A percentile compares a stretch with the other conserved stretches of the same genome.
phyloP scores from a whole-genome alignment of 805 yeast species.

The Zygoascus ofunaensis region DNA sequence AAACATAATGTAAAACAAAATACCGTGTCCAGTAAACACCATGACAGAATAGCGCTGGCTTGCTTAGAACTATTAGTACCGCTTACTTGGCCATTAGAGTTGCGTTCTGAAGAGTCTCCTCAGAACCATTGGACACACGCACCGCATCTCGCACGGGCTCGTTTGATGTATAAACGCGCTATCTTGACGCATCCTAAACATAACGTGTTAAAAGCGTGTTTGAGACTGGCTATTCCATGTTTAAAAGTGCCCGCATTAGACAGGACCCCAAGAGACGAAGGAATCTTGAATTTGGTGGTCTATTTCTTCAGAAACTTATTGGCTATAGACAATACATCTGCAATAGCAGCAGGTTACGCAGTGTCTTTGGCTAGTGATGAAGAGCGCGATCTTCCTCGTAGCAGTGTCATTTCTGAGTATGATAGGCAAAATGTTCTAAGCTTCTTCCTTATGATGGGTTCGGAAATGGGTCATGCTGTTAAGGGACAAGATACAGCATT shows the following conservation, averaged over 20 bases:
- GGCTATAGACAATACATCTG: conserved; percentile 37
- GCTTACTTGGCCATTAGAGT: conserved; percentile 74
- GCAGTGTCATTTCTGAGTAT: conserved; percentile 48
- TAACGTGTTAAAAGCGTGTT: conserved; percentile 54
- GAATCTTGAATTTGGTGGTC: conserved; percentile 60
- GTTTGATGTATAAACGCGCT: conserved; percentile 59
- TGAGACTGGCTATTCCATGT: conserved; percentile 58
- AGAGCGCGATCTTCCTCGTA: conserved; percentile 59
- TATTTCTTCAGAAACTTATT: conserved; percentile 71
- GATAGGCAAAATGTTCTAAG: conserved; percentile 64
- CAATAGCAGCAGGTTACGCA: conserved; percentile 1
- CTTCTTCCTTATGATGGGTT: conserved; percentile 61
- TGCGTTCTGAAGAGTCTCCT: conserved; percentile 49
- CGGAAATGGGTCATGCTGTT: conserved; percentile 55
- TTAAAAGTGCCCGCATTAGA: conserved; percentile 26
- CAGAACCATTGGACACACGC: conserved; percentile 49
- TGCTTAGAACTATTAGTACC: conserved; percentile 74
- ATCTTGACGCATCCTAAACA: conserved; percentile 53
- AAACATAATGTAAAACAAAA: conserved; percentile 12
- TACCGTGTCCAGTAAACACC: conserved; percentile 27
- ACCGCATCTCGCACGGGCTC: conserved; percentile 56
- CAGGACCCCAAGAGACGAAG: conserved; percentile 62
- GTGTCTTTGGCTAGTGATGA: conserved; percentile 7
- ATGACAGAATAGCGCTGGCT: conserved; percentile 59
- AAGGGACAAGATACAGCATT: conserved; percentile 54